Conservation (phyloP, 1,284 basidiomycete genomes). For the Butyriboletus pseudospeciosus region DNA sequence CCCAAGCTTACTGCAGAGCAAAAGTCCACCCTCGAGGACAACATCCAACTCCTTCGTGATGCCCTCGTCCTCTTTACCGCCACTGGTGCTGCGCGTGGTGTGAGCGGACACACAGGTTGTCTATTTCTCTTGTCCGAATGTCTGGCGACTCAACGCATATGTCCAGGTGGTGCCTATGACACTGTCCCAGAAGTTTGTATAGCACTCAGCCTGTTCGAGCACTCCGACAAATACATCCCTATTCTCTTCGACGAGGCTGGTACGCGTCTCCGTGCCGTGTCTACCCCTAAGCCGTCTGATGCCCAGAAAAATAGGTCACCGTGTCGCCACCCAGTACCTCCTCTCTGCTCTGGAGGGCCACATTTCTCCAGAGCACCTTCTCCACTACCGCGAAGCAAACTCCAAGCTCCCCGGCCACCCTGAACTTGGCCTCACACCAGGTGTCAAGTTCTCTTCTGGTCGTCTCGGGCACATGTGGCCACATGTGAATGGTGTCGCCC, state of each 20-base stretch:
- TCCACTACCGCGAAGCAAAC: conserved; percentile 79
- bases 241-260: conserved; percentile 76
- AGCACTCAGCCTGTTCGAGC: conserved; percentile 64
- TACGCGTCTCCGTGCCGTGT: conserved; percentile 31
- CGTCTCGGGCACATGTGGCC: conserved; percentile 83
- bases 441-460: conserved; percentile 83
- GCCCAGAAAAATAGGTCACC: conserved; percentile 55
- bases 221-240: conserved; percentile 59
- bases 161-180: conserved; percentile 73
- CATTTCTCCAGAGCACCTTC: conserved; percentile 66
- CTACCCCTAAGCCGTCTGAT: conserved; percentile 1
- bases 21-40: conserved; percentile 53
- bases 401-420: conserved; percentile 83
- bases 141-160: conserved; percentile 5
- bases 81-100: conserved; percentile 73
- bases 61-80: conserved; percentile 79
- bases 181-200: conserved; percentile 80
- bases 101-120: conserved; percentile 76
- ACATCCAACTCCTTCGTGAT: conserved; percentile 78
- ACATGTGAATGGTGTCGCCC: conserved; percentile 73
- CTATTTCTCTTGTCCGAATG: not conserved
- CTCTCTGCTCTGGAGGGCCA: conserved; percentile 70
- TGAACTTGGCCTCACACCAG: conserved; percentile 79
- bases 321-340: conserved; percentile 83
- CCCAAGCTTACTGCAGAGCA: conserved; percentile 58